Evolutionary conservation across 495 filamentous ascomycete genomes (phyloP), one percentile per base, ranked within the genome.

Genomic region (Neurospora sp.): DNA sequence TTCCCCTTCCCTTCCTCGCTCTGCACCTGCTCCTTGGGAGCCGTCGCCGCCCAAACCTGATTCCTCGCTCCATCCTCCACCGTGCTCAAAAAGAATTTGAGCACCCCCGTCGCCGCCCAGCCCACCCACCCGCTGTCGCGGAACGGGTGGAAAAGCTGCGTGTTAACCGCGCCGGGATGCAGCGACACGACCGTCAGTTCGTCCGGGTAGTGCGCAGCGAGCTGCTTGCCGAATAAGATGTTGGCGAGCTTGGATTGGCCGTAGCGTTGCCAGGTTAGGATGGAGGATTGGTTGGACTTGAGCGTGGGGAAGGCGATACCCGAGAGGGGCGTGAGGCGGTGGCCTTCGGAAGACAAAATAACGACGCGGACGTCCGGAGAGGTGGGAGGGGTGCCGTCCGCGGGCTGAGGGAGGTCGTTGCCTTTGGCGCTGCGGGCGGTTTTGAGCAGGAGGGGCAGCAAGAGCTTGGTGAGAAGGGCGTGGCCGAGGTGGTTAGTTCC

Each of bases 401-500:
- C 9, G 82, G 88, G 27, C 39, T 38, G 71, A 41, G 70, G 70
- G 16, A 40, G 31, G 59, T 80, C 71, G 79, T 82, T 71, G 69
- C 71, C 71, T 77, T 84, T 80, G 79, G 76, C 71, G 76, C 83
- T 23, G 54, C 54, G 54, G 59, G 85, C 83, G 1, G 89, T 90
- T 37, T 82, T 76, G 35, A 83, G 80, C n/a, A 94, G 79, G 1
- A 83, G 83, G 1, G 90, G 87, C 9, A 93, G 83, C 8, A 94
- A 82, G 8, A 90, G 81, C 69, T 87, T 85, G 27, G 88, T 89
- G 37, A 94, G 82, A 9, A 92, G 84, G 46, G 88, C 89, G 75
- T 92, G 91, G 6, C 88, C 89, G 72, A 93, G 79, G 78, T 94
- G 88, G 77, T 94, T 94, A 5, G 88, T 89, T n/a, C 88, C 90